phyloP scores from a whole-genome alignment of 306 rosid species.

The Gastrolobium villosum region DNA sequence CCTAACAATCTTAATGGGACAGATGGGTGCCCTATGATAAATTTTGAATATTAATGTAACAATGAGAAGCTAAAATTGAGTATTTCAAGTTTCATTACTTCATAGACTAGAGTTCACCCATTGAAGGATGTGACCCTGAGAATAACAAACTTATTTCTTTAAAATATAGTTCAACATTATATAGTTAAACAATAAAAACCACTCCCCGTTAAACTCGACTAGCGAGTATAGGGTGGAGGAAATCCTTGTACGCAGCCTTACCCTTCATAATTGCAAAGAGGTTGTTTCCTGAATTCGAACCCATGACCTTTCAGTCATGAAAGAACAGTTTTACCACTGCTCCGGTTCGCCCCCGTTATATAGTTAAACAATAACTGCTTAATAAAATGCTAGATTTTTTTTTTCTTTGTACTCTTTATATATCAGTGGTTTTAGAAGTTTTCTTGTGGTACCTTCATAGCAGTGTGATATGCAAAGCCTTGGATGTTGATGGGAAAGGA shows the following conservation, averaged over 20 bases:
- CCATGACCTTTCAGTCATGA: too few species aligned
- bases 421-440: background rate
- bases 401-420: background rate
- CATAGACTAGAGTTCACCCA: background rate
- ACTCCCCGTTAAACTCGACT: too few species aligned
- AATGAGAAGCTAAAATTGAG: slow-evolving; percentile 2
- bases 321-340: too few species aligned
- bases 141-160: slow-evolving; percentile 4
- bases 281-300: too few species aligned
- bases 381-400: background rate
- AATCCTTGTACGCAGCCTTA: too few species aligned
- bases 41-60: background rate
- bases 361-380: background rate
- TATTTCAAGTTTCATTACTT: slow-evolving; percentile 21
- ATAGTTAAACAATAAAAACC: too few species aligned
- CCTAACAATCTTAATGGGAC: background rate
- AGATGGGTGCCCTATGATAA: background rate
- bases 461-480: slow-evolving; percentile 78
- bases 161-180: background rate
- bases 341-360: too few species aligned
- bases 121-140: background rate
- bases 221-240: too few species aligned
- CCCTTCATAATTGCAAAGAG: too few species aligned
- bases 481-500: slow-evolving; percentile 79
- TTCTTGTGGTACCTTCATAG: slow-evolving; percentile 74